These are phyloP conservation scores for Camellia sinensis DNA, from an alignment of 148 eudicot species.

Conservation along the genomic window DNA sequence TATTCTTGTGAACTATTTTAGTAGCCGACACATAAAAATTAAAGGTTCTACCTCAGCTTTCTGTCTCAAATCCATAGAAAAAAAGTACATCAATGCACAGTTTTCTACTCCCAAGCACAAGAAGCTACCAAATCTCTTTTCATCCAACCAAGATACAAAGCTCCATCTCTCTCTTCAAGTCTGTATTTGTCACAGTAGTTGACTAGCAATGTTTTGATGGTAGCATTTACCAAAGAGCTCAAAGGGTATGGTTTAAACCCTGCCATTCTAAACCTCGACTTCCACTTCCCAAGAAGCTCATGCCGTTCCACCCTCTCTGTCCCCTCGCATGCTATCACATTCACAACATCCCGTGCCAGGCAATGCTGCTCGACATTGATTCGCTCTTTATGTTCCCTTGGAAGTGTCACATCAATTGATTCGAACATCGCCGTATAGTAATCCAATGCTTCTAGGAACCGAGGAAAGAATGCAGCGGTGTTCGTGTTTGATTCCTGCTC, in stretches of 20 bases:
- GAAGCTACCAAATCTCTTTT: conserved; percentile 39
- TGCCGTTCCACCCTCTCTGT: conserved; percentile 43
- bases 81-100: not conserved
- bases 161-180: conserved; percentile 36
- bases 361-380: conserved; percentile 54
- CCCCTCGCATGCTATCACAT: conserved; percentile 51
- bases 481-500: conserved; percentile 51
- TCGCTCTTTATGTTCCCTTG: conserved; percentile 43
- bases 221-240: conserved; percentile 37
- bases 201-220: conserved; percentile 30
- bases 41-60: not conserved
- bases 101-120: conserved; percentile 34
- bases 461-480: conserved; percentile 45
- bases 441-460: conserved; percentile 41
- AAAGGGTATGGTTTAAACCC: conserved; percentile 31
- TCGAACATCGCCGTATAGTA: conserved; percentile 51
- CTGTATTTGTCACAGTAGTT: conserved; percentile 30
- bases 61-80: not conserved
- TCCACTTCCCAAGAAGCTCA: conserved; percentile 40
- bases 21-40: not conserved
- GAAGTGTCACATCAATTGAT: conserved; percentile 42
- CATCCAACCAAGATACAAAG: conserved; percentile 44
- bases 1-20: not conserved
- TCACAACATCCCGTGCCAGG: conserved; percentile 48
- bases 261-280: conserved; percentile 35